Evolutionary conservation across 106 monocot species (phyloP).

Genomic region (Amphibolis antarctica): DNA sequence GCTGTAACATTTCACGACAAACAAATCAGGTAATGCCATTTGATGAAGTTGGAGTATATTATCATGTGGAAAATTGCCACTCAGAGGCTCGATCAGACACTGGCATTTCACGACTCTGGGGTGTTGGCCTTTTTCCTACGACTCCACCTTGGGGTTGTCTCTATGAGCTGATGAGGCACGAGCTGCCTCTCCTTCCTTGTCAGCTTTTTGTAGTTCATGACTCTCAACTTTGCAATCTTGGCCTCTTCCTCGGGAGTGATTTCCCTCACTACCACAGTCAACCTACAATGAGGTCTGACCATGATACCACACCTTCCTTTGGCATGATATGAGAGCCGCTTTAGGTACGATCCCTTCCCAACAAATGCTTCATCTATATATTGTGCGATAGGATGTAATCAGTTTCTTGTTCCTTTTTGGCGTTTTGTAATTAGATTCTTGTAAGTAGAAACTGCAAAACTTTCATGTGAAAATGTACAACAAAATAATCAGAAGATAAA

Average conservation of each 20-base stretch:
- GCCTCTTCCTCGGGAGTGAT: constrained; percentile 85
- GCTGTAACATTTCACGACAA: too few relatives aligned
- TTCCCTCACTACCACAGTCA: constrained; percentile 90
- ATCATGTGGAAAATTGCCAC: too few relatives aligned
- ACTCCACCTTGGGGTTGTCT: constrained; percentile 69
- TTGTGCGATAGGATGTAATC: neutral
- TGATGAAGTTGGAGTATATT: too few relatives aligned
- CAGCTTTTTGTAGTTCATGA: constrained; percentile 88
- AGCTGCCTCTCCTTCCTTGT: constrained; percentile 71
- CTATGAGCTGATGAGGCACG: constrained; percentile 89
- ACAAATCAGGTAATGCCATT: too few relatives aligned
- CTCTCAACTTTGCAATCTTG: constrained; percentile 74
- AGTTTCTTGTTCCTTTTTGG: too few relatives aligned
- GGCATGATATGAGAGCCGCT: constrained; percentile 83
- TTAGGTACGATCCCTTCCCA: constrained; percentile 75
- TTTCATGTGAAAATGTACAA: neutral
- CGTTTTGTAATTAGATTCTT: too few relatives aligned
- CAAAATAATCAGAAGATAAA: neutral
- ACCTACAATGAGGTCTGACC: constrained; percentile 74
- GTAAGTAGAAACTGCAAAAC: too few relatives aligned
- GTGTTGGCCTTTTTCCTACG: constrained; percentile 30
- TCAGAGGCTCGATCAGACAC: too few relatives aligned
- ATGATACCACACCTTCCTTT: constrained; percentile 80
- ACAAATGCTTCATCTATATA: constrained; percentile 94
- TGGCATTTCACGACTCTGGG: neutral